Evolutionary conservation across 129 eudicot genomes (phyloP).

Genomic region (Arctium minus): DNA sequence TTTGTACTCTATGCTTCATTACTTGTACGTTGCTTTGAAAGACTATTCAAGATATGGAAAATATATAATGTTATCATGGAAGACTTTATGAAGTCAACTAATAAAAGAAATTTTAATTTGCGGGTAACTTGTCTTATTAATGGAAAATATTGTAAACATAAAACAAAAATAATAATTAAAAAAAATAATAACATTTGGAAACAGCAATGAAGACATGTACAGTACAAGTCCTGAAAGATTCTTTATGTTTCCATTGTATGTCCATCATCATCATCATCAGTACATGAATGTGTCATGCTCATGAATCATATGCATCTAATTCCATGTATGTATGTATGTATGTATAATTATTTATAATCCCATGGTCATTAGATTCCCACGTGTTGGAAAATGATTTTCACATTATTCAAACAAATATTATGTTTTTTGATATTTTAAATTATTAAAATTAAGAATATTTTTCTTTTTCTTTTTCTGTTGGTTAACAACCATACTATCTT

Average conservation of each 20-base stretch:
- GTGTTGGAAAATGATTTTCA: not conserved
- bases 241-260: conserved; percentile 16
- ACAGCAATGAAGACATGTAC: not conserved
- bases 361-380: conserved; percentile 9
- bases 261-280: conserved; percentile 12
- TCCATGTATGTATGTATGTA: conserved; percentile 8
- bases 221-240: conserved; percentile 5
- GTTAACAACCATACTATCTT: not conserved
- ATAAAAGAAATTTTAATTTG: not conserved
- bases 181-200: not conserved
- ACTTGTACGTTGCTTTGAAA: conserved; percentile 1
- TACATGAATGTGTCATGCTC: conserved; percentile 27
- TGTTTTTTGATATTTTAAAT: not conserved
- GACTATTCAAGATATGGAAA: conserved; percentile 2
- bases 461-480: not conserved
- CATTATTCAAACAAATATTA: not conserved
- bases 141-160: not conserved
- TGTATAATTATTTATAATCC: not conserved
- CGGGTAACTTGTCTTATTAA: conserved; percentile 6
- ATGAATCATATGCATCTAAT: conserved; percentile 13
- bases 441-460: not conserved
- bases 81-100: conserved; percentile 24
- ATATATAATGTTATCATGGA: not conserved
- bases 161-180: not conserved
- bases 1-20: conserved; percentile 1